Conservation (phyloP, 768 basidiomycete genomes). For the Cystobasidiopsis lactophilus region DNA sequence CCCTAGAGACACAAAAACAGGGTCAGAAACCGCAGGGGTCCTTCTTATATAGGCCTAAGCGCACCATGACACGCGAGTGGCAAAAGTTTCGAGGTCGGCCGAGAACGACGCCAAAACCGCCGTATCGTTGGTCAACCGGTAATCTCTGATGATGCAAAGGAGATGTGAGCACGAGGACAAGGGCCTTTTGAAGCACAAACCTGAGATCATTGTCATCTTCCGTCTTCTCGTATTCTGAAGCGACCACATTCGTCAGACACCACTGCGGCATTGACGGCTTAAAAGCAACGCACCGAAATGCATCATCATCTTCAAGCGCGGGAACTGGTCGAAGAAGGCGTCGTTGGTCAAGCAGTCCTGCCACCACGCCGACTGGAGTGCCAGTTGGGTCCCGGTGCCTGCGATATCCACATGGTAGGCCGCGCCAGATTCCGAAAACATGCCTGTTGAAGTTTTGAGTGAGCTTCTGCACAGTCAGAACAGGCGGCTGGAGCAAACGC, state of each 20-base stretch:
- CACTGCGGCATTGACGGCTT: neutral
- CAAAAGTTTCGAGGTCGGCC: conserved; percentile 11
- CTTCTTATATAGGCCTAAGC: neutral
- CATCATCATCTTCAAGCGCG: conserved; percentile 21
- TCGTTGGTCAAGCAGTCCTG: conserved; percentile 18
- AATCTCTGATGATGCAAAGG: too few species aligned
- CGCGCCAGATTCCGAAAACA: conserved; percentile 20
- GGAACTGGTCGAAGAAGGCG: conserved; percentile 14
- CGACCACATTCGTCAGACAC: neutral
- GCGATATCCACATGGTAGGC: conserved; percentile 17
- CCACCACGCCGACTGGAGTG: conserved; percentile 17
- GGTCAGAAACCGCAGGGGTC: neutral
- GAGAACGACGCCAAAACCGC: conserved; percentile 12
- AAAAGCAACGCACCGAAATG: conserved; percentile 15
- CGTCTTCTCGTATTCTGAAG: conserved; percentile 19
- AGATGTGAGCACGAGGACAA: too few species aligned
- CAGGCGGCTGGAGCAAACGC: conserved; percentile 12
- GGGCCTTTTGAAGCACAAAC: too few species aligned
- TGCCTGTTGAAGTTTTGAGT: neutral
- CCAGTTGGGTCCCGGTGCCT: conserved; percentile 3
- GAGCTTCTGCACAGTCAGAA: neutral
- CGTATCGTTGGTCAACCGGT: conserved; percentile 18
- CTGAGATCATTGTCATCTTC: conserved; percentile 15
- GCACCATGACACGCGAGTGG: conserved; percentile 14
- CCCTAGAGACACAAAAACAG: neutral